These are phyloP conservation scores for Dipteronia dyeriana DNA, from an alignment of 345 rosid genomes.

Conservation along the genomic window DNA sequence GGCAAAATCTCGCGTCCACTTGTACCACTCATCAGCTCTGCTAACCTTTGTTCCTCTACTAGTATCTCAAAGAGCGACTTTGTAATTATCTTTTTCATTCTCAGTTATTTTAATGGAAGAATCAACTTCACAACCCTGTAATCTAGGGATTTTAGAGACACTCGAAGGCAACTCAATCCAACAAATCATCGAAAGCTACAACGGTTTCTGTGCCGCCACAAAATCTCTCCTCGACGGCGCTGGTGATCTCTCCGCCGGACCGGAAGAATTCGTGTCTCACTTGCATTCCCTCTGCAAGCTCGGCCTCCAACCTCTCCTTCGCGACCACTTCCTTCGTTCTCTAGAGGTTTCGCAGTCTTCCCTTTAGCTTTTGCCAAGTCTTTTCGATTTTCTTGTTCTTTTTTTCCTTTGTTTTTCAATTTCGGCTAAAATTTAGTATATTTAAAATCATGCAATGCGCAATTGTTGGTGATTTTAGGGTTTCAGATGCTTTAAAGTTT, in stretches of 20 bases:
- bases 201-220: conserved; percentile 58
- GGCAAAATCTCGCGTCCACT: conserved; percentile 7
- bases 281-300: conserved; percentile 64
- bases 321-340: conserved; percentile 68
- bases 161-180: conserved; percentile 50
- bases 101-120: conserved; percentile 40
- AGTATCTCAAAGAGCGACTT: not conserved
- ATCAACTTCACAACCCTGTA: conserved; percentile 35
- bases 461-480: not conserved
- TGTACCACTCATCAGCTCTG: not conserved
- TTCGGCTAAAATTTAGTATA: not conserved
- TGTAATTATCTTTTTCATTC: not conserved
- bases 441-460: not conserved
- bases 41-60: not conserved
- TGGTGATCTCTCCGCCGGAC: conserved; percentile 38
- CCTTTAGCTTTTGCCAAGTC: not conserved
- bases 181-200: conserved; percentile 60
- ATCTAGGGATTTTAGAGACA: conserved; percentile 52
- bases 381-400: not conserved
- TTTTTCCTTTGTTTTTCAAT: too few species aligned
- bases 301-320: conserved; percentile 70
- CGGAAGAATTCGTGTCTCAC: conserved; percentile 54
- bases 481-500: not conserved
- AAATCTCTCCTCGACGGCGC: conserved; percentile 54
- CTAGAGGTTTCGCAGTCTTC: conserved; percentile 50